phyloP scores from a whole-genome alignment of 345 rosid species.

The Brassica cretica region DNA sequence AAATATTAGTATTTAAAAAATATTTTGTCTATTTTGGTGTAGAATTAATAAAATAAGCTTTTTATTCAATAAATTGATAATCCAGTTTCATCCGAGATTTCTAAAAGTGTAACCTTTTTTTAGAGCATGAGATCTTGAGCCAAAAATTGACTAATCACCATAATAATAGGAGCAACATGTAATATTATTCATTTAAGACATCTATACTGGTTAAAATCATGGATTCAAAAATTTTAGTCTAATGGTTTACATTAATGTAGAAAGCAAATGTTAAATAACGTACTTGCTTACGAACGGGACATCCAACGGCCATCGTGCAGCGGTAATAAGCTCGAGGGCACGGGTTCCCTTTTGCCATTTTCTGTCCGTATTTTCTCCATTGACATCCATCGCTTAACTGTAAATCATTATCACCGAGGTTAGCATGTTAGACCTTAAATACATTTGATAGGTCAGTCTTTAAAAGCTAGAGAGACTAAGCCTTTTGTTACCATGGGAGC shows the following conservation, averaged over 20 bases:
- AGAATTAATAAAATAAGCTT: neutral
- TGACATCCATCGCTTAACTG: constrained; percentile 92
- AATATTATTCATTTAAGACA: neutral
- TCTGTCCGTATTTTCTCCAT: constrained; percentile 99
- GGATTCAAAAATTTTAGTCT: no score
- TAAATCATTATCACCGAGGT: neutral
- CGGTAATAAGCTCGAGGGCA: constrained; percentile 96
- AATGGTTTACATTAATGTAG: neutral
- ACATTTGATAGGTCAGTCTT: neutral
- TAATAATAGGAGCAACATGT: neutral
- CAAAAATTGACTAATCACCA: neutral
- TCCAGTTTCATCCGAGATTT: neutral
- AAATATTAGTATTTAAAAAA: neutral
- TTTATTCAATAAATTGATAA: neutral
- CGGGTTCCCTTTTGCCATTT: constrained; percentile 98
- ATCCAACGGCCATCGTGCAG: constrained; percentile 92
- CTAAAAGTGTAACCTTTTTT: neutral
- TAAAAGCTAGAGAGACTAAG: neutral
- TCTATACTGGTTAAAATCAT: neutral
- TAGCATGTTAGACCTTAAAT: neutral
- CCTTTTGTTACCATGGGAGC: constrained; percentile 35
- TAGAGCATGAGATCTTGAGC: neutral
- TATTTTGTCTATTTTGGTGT: neutral
- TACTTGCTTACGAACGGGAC: constrained; percentile 97
- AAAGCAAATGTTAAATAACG: constrained; percentile 25